Base-by-base conservation (phyloP, 345 rosid genomes). In the Linum usitatissimum region DNA sequence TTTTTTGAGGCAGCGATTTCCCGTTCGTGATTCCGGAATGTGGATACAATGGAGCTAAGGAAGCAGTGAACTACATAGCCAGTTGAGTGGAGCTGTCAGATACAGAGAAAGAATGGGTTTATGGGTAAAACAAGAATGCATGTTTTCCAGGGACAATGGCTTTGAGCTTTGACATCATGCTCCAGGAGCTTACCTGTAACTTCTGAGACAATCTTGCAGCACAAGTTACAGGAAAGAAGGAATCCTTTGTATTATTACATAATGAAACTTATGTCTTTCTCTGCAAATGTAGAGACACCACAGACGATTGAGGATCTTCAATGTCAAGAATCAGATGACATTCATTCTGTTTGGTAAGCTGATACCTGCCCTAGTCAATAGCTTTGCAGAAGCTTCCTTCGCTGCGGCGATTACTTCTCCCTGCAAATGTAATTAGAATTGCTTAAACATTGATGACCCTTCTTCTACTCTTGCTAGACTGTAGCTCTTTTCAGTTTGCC, bases 1-100 rank as follows among this genome's bases (percentile, higher is more conserved):
- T 45, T 21, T 59, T 7, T 19, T 66, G 56, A 54, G 75, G 69
- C 86, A 92, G 96, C 45, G 96, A 92, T 70, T 89, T 92, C 76
- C 98, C 98, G 12, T 89, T 59, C 63, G 86, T 86, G 9, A 91
- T 87, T 45, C 84, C 87, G 6, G 95, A 89, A 77, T 86, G 95
- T 30, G 96, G 98, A 53, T 87, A 92, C 56, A 72, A 73, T 67
- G 86, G 79, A 69, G 91, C 79, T 62, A 89, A 75, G 77, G 93
- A 86, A 69, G 95, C 93, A 38, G 86, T 69, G 6, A 60, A 69
- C 55, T 68, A 70, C 20, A 67, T 83, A 18, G 86, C 82, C 13
- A 73, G 75, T 59, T 65, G 80, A 78, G 82, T 74, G 57, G 69
- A 75, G n/a, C 69, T 85, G 68, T 75, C 93, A 48, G 36, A 84